phyloP scores from a whole-genome alignment of 371 early-diverging fungal genomes.

The Mucor ambiguus region DNA sequence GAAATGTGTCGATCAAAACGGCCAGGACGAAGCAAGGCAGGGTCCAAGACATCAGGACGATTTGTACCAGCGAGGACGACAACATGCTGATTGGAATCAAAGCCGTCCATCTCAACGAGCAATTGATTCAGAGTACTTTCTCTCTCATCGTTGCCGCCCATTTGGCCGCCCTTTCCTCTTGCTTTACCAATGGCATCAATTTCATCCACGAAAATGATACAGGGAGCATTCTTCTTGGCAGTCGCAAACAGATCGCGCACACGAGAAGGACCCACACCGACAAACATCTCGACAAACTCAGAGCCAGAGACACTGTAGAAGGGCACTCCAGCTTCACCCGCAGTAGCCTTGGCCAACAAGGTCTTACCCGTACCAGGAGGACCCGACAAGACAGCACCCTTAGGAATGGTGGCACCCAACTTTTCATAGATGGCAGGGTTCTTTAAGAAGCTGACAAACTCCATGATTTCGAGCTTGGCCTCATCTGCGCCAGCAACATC shows the following conservation, averaged over 20 bases:
- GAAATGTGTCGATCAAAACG: slow-evolving; percentile 98
- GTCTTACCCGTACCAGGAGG: slow-evolving; percentile 99
- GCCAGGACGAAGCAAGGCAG: slow-evolving; percentile 95
- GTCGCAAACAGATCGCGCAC: slow-evolving; percentile 97
- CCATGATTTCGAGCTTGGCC: slow-evolving; percentile 99
- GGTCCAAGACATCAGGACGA: slow-evolving; percentile 90
- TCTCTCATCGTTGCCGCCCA: slow-evolving; percentile 94
- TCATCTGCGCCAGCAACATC: slow-evolving; percentile 99
- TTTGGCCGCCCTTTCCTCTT: slow-evolving; percentile 88
- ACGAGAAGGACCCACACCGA: slow-evolving; percentile 98
- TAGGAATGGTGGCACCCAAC: slow-evolving; percentile 99
- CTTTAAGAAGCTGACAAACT: slow-evolving; percentile 99
- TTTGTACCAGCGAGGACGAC: slow-evolving; percentile 97
- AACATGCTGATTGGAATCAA: slow-evolving; percentile 88
- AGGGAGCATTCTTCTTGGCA: slow-evolving; percentile 97
- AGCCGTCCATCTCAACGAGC: slow-evolving; percentile 99
- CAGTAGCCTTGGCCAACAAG: slow-evolving; percentile 97
- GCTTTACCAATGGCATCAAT: slow-evolving; percentile 99
- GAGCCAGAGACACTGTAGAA: slow-evolving; percentile 99
- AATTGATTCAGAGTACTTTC: slow-evolving; percentile 98
- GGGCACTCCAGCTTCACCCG: slow-evolving; percentile 98
- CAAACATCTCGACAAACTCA: slow-evolving; percentile 99
- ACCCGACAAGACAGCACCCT: slow-evolving; percentile 96
- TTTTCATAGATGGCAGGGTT: slow-evolving; percentile 96
- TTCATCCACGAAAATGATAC: slow-evolving; percentile 99